Evolutionary conservation across 371 early-diverging fungal genomes (phyloP), one percentile per base, ranked within the genome.

Genomic region (Thermomucor indicae-seudaticae): DNA sequence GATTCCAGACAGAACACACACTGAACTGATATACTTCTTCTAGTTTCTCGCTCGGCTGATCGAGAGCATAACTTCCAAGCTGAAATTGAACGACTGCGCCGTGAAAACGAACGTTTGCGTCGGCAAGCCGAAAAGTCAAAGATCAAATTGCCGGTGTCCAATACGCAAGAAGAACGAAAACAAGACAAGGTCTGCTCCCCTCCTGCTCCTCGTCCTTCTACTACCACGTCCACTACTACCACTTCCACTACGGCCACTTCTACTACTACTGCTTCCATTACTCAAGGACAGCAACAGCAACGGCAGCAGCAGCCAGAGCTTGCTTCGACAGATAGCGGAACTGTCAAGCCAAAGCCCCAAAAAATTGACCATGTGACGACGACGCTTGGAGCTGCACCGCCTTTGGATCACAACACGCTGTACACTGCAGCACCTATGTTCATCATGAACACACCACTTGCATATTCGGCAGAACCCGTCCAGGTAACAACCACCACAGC

Each of bases 21-120:
- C 17, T 43, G 10, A 11, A 28, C 17, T 28, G 16, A 27, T 20
- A 45, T 27, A 29, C 25, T 28, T 23, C 8, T 3, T n/a, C 2
- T 17, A 53, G 53, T 53, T 8, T 46, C 45, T 30, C 20, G 20
- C 8, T 53, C 53, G 14, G 28, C 34, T 17, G 27, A 12, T n/a
- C 16, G 47, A 19, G 63, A 65, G 41, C 38, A 35, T 12, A 51
- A 53, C 1, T 70, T 58, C 34, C 41, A 63, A 34, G 49, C 41
- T 35, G 56, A 63, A 48, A 49, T 70, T 29, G 43, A 58, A 10
- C 50, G 60, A 8, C 34, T 70, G 10, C 52, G 66, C 6, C 55
- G 53, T 34, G 64, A 70, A 37, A 60, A 70, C 24, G 66, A 65
- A n/a, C 65, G 61, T 16, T 46, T 70, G 6, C 46, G 63, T 23